phyloP scores from a whole-genome alignment of 2,329 filamentous ascomycete genomes.

The Celoporthe dispersa region DNA sequence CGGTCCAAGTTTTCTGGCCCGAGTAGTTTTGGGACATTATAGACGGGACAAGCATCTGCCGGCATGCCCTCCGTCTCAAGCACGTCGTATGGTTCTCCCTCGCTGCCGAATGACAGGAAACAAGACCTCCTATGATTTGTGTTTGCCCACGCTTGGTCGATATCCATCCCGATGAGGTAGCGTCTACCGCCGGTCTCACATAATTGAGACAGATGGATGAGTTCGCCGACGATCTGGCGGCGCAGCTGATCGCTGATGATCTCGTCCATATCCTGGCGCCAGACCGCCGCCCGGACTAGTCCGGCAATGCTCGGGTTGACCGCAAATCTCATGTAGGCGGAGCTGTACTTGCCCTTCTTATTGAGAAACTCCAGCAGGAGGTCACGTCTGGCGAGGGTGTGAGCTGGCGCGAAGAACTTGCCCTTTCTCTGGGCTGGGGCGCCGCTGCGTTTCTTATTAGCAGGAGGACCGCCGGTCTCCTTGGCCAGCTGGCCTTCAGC shows the following conservation, averaged over 20 bases:
- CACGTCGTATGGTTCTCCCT: conserved; percentile 48
- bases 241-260: conserved; percentile 57
- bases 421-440: conserved; percentile 16
- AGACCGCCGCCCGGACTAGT: conserved; percentile 39
- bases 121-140: conserved; percentile 48
- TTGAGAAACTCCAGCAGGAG: conserved; percentile 37
- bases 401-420: conserved; percentile 35
- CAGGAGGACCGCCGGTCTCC: not conserved
- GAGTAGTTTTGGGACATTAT: conserved; percentile 57
- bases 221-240: conserved; percentile 48
- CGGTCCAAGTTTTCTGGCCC: conserved; percentile 50
- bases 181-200: conserved; percentile 37
- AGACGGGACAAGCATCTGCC: conserved; percentile 50
- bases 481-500: not conserved
- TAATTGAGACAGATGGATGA: conserved; percentile 46
- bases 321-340: conserved; percentile 29
- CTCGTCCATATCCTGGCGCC: conserved; percentile 60
- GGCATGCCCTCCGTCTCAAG: conserved; percentile 44
- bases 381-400: conserved; percentile 40
- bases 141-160: conserved; percentile 45
- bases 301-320: conserved; percentile 21
- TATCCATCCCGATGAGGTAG: conserved; percentile 50
- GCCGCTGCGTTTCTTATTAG: not conserved
- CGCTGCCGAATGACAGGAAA: conserved; percentile 47
- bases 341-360: conserved; percentile 28